Evolutionary conservation across 1,284 basidiomycete genomes (phyloP), one percentile per base, ranked within the genome.

Genomic region (Trametes hirsuta): DNA sequence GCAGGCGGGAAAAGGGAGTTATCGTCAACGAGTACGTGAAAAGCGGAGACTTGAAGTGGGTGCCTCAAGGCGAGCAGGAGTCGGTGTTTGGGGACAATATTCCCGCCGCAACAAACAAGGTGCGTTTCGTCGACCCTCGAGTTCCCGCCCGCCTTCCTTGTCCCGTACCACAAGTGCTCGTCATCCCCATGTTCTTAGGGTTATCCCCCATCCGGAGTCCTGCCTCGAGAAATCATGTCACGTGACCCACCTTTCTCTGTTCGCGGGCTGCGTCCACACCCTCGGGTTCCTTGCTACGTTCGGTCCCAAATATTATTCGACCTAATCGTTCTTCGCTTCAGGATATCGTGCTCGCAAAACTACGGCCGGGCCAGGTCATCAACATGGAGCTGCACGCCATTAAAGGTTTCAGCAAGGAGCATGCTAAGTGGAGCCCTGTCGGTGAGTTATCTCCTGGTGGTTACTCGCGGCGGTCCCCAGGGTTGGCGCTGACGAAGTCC

Each of bases 361-460:
- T 99, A 48, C 81, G 95, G 45, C 97, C 97, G 0, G 97, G 96
- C 3, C 93, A 96, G 73, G 81, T 83, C 49, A 80, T 98, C 44
- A 82, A 91, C 37, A 84, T 96, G 76, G 94, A 98, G 72, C 72
- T 97, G 61, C 96, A 99, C 73, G 96, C 95, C 48, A 82, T 96
- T 61, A 98, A 98, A 73, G 94, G 95, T 6, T 86, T 94, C n/a
- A 96, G 95, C 21, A 94, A 93, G 69, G 95, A 97, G 68, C 97
- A 99, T 72, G 95, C 97, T 44, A 99, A 99, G 73, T 99, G 93
- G 76, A 94, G 88, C 58, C 95, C 97, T n/a, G 97, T 99, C 52
- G 94, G 93, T 93, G 66, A 64, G 92, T 2, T 41, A 6, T 18
- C 45, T 24, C 22, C 6, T 21, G 18, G 10, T 52, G 14, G 55